A percentile compares a stretch with the other conserved stretches of the same genome.
Evolutionary conservation across 228 moss, liverwort and hornwort genomes (phyloP).

Genomic region (Sphagnum magellanicum): DNA sequence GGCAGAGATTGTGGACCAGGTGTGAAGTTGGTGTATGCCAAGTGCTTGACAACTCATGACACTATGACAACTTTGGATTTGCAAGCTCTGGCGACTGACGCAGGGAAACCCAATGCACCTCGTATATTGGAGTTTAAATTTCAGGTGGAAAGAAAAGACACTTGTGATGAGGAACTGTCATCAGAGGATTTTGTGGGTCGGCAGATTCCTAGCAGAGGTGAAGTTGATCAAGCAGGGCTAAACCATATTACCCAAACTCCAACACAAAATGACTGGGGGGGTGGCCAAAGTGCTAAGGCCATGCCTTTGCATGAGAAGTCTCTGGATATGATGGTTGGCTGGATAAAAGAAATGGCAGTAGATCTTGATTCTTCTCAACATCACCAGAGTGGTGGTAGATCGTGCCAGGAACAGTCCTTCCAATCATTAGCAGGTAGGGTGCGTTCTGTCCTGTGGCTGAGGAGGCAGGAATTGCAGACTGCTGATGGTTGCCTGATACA

Average conservation of each 20-base stretch:
- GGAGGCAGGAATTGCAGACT: constrained; percentile 36
- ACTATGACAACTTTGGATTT: constrained; percentile 9
- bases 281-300: too few species aligned
- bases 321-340: constrained; percentile 34
- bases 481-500: constrained; percentile 16
- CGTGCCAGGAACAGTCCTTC: constrained; percentile 43
- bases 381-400: constrained; percentile 20
- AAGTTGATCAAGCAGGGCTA: too few species aligned
- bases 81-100: neutral
- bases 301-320: too few species aligned
- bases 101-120: neutral
- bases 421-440: constrained; percentile 10
- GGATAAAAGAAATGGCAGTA: constrained; percentile 72
- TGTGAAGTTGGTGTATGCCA: constrained; percentile 77
- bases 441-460: constrained; percentile 63
- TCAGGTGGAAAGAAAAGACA: constrained; percentile 8
- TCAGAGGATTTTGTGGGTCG: constrained; percentile 35
- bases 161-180: constrained; percentile 3
- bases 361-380: constrained; percentile 36
- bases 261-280: constrained; percentile 3
- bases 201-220: constrained; percentile 15
- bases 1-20: constrained; percentile 66
- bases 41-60: constrained; percentile 59
- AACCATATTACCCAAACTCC: constrained; percentile 32
- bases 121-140: constrained; percentile 13